Evolutionary conservation across 176 grass and related monocot species (phyloP).

Genomic region (Coix lacrymajobi): DNA sequence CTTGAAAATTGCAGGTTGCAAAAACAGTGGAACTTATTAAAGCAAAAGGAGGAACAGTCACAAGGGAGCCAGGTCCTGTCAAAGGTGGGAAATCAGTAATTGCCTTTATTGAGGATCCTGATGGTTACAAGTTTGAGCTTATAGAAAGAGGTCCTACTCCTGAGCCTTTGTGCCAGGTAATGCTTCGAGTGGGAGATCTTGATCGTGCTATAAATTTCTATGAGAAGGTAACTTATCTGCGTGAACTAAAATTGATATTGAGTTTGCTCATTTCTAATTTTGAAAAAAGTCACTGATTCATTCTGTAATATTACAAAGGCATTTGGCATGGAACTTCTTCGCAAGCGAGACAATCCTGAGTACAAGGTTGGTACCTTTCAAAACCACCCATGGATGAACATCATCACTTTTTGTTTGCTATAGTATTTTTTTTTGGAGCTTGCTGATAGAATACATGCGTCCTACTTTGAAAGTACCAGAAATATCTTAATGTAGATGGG

Average conservation of each 20-base stretch:
- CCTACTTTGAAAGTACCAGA: not conserved
- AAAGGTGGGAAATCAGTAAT: conserved; percentile 80
- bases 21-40: conserved; percentile 96
- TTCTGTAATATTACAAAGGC: conserved; percentile 48
- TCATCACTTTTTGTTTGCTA: not conserved
- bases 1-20: conserved; percentile 47
- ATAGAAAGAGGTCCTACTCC: conserved; percentile 84
- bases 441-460: conserved; percentile 10
- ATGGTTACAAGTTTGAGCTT: conserved; percentile 97
- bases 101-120: conserved; percentile 92
- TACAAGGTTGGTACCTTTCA: conserved; percentile 60
- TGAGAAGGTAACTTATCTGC: conserved; percentile 62
- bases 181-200: conserved; percentile 94
- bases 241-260: not conserved
- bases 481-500: not conserved
- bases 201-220: conserved; percentile 83
- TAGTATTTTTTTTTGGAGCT: conserved; percentile 4
- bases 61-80: conserved; percentile 80
- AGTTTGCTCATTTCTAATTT: conserved; percentile 1
- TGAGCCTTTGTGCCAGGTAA: conserved; percentile 93
- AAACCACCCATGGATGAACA: not conserved
- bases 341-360: conserved; percentile 83
- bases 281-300: conserved; percentile 1
- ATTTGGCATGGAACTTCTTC: conserved; percentile 98
- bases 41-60: conserved; percentile 89